Base-by-base conservation (phyloP, 495 filamentous ascomycete genomes). In the Daldinia decipiens region DNA sequence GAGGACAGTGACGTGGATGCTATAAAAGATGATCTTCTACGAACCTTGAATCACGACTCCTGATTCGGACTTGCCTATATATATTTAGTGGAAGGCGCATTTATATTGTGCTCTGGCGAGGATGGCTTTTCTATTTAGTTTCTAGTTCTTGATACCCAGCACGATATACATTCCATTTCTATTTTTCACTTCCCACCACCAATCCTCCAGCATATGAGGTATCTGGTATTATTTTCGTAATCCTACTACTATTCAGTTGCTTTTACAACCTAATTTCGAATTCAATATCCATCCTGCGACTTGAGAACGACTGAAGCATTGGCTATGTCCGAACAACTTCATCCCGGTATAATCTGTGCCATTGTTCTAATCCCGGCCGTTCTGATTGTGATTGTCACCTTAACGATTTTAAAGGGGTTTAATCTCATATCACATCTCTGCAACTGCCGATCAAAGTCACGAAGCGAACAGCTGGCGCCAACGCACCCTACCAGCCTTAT, bases 21-120 rank as follows among this genome's bases (percentile, higher is more conserved):
- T 4, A 77, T 89, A 39, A 92, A 89, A 73, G 85, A 89, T 47
- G 89, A 85, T 62, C 84, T 92, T 34, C 77, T 84, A 55, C 82
- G 85, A 52, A 86, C 84, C 57, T 67, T 87, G 55, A 83, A 85
- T 53, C 71, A 55, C 24, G 57, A 62, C 53, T 59, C 67, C 52
- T 74, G 43, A 77, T 38, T 47, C 51, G 54, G 29, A 27, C 53
- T 47, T 66, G 47, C 64, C 43, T 27, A 4, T 55, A 43, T 59
- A 64, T 45, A 36, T 39, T n/a, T 51, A 38, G 45, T 56, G 57
- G 68, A 71, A 62, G 67, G 59, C 24, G 29, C 52, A 61, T 65
- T 60, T 27, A 24, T 59, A 51, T 34, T 68, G 31, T 17, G 31
- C 59, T 32, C 59, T 43, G 4, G 8, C 19, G 21, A 34, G 36